These are phyloP conservation scores for Turritis glabra DNA, from an alignment of 345 rosid species.

Conservation along the genomic window DNA sequence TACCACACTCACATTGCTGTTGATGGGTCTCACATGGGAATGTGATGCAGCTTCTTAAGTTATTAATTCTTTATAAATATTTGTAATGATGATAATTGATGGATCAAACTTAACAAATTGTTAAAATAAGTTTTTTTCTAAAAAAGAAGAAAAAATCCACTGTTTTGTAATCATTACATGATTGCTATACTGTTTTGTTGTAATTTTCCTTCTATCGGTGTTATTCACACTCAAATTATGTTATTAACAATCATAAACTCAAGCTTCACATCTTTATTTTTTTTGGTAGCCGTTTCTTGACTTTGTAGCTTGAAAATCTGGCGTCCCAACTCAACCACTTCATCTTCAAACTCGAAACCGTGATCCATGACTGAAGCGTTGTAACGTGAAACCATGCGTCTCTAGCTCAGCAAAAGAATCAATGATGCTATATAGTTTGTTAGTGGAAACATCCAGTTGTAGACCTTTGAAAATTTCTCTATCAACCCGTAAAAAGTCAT, in stretches of 20 bases:
- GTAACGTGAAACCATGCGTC: neutral
- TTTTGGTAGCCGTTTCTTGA: neutral
- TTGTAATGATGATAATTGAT: constrained; percentile 35
- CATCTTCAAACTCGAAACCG: neutral
- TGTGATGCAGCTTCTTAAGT: constrained; percentile 25
- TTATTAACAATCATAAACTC: neutral
- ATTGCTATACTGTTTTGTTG: constrained; percentile 2
- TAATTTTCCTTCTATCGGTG: neutral
- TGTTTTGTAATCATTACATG: constrained; percentile 31
- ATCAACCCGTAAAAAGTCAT: neutral
- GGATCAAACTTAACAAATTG: constrained; percentile 26
- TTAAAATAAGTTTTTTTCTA: constrained; percentile 7
- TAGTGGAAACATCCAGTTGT: neutral
- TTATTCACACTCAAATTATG: neutral
- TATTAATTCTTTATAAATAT: constrained; percentile 24
- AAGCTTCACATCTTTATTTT: too few species aligned
- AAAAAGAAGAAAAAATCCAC: neutral
- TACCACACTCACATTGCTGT: constrained; percentile 15
- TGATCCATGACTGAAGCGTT: neutral
- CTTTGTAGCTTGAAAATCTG: neutral
- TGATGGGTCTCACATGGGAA: constrained; percentile 31
- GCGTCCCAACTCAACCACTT: neutral
- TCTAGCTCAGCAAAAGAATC: neutral
- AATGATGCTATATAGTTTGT: neutral
- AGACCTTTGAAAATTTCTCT: neutral